Conservation (phyloP, 2,329 filamentous ascomycete species). For the Ambrosiella beaveri region DNA sequence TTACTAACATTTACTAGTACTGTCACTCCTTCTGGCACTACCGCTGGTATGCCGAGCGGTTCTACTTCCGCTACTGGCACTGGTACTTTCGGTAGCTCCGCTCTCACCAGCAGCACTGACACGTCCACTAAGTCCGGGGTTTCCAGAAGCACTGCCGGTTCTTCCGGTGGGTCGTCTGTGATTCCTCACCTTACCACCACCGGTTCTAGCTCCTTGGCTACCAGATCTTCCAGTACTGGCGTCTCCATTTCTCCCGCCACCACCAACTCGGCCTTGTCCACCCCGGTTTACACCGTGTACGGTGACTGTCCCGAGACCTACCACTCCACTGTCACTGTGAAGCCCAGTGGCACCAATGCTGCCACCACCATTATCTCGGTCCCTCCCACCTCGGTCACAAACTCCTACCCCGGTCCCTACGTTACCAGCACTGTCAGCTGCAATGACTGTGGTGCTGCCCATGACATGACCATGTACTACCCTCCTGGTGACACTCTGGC, state of each 20-base stretch:
- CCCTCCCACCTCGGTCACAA: conserved; percentile 6
- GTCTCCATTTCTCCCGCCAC: background rate
- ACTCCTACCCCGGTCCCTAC: conserved; percentile 8
- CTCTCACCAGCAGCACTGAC: background rate
- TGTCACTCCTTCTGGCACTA: background rate
- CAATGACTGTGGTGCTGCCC: conserved; percentile 7
- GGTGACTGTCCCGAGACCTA: conserved; percentile 9
- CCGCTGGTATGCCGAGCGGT: background rate
- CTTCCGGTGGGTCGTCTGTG: background rate
- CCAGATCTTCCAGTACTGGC: background rate
- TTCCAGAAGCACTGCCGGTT: background rate
- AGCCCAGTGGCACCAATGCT: conserved; percentile 7
- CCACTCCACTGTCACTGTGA: conserved; percentile 6
- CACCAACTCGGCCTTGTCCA: background rate
- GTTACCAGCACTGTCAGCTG: conserved; percentile 4
- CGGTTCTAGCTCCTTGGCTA: background rate
- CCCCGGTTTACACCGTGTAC: conserved; percentile 2
- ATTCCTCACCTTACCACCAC: background rate
- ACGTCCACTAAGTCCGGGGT: background rate
- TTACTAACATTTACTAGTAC: background rate
- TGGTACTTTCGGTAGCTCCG: background rate
- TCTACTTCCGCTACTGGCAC: conserved; percentile 1
- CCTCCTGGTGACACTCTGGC: conserved; percentile 5
- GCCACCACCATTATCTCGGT: conserved; percentile 7
- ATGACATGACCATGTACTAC: conserved; percentile 8